Conservation (phyloP, 441 rosid species). For the Daphne laureola region DNA sequence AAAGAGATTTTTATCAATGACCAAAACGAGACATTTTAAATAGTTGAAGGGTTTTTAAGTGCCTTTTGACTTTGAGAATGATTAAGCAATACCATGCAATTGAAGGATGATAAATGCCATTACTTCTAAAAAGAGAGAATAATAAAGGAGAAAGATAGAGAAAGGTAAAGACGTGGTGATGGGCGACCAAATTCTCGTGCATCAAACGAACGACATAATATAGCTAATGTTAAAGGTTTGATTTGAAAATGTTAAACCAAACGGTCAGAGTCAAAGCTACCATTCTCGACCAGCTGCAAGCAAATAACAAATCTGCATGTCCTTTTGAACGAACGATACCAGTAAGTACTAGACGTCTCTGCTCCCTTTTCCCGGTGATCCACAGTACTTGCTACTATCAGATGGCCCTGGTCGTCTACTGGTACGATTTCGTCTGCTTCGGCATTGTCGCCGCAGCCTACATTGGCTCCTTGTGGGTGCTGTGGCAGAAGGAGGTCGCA, state of each 20-base stretch:
- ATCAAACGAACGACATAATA: no score
- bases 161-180: no score
- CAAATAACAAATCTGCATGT: conserved; percentile 4
- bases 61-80: no score
- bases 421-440: conserved; percentile 71
- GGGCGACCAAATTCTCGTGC: no score
- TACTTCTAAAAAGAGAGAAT: no score
- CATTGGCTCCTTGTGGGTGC: conserved; percentile 47
- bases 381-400: no score
- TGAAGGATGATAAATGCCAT: no score
- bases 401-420: conserved; percentile 50
- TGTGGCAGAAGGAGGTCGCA: conserved; percentile 47
- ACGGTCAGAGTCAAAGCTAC: conserved; percentile 38
- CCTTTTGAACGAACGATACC: not conserved
- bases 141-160: no score
- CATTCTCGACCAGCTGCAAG: conserved; percentile 19
- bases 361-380: not conserved
- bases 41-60: no score
- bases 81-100: no score
- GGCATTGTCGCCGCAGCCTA: conserved; percentile 54
- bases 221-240: not conserved
- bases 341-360: not conserved
- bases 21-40: no score
- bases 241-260: conserved; percentile 19
- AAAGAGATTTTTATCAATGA: no score